Conservation (phyloP, 768 basidiomycete species). For the Pleurotus ostreatus region DNA sequence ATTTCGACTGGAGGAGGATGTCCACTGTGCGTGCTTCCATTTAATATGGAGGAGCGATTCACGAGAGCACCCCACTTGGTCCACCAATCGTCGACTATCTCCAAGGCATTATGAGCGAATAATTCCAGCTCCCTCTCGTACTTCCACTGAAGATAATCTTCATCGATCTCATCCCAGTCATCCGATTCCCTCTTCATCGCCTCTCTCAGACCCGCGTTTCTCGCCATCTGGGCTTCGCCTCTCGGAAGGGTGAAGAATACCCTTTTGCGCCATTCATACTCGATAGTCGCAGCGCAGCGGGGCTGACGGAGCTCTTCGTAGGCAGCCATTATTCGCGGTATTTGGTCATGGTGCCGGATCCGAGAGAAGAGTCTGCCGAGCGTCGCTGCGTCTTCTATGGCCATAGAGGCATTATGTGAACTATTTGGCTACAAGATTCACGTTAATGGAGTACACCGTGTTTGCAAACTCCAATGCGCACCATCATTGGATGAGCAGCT, state of each 20-base stretch:
- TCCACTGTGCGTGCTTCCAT: neutral
- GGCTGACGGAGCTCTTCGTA: conserved; percentile 56
- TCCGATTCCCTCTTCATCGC: conserved; percentile 21
- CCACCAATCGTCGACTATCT: conserved; percentile 65
- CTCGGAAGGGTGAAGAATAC: conserved; percentile 37
- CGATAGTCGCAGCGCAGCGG: conserved; percentile 42
- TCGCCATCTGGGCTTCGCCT: conserved; percentile 38
- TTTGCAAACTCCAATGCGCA: conserved; percentile 14
- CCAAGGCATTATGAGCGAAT: conserved; percentile 48
- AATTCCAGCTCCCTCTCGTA: conserved; percentile 52
- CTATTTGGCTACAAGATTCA: conserved; percentile 42
- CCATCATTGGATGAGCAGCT: conserved; percentile 55
- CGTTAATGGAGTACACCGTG: no score
- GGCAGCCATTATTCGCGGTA: conserved; percentile 47
- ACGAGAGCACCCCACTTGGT: conserved; percentile 38
- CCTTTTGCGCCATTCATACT: conserved; percentile 43
- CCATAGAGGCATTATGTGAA: conserved; percentile 45
- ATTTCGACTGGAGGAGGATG: neutral
- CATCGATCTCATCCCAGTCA: conserved; percentile 41
- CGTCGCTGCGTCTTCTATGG: conserved; percentile 60
- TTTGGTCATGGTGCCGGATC: conserved; percentile 40
- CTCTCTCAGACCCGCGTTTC: conserved; percentile 38
- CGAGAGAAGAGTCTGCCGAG: conserved; percentile 57
- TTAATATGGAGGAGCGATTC: conserved; percentile 7
- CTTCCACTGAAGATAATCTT: conserved; percentile 36